phyloP scores from a whole-genome alignment of 2,329 filamentous ascomycete species.

The Tolypocladium sp. region DNA sequence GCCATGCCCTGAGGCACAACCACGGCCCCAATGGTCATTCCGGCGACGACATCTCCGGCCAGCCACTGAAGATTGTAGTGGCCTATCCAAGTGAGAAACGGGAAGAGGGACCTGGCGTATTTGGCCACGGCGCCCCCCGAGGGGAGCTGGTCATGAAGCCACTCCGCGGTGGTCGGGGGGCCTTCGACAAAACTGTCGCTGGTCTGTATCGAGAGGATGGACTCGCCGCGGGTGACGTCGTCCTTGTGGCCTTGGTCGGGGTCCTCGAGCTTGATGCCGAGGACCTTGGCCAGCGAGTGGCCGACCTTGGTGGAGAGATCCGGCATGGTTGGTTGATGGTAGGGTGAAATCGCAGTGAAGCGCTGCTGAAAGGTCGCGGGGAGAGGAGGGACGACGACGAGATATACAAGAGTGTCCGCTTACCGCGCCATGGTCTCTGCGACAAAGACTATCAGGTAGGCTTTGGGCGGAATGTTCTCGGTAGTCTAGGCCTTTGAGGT shows the following conservation, averaged over 20 bases:
- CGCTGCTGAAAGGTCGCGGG: background rate
- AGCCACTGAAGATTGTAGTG: slow-evolving; percentile 90
- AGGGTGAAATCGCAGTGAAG: background rate
- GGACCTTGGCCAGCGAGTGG: slow-evolving; percentile 64
- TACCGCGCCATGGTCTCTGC: background rate
- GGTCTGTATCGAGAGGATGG: slow-evolving; percentile 63
- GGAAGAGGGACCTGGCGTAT: slow-evolving; percentile 70
- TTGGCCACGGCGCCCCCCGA: slow-evolving; percentile 37
- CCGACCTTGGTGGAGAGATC: slow-evolving; percentile 49
- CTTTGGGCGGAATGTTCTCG: background rate
- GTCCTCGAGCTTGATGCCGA: slow-evolving; percentile 73
- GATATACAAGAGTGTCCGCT: background rate
- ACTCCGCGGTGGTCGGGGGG: slow-evolving; percentile 67
- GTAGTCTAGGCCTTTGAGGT: background rate
- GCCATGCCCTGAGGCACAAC: slow-evolving; percentile 98
- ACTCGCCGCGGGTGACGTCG: slow-evolving; percentile 67
- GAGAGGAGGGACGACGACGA: background rate
- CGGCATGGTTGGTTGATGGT: slow-evolving; percentile 20
- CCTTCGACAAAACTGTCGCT: slow-evolving; percentile 75
- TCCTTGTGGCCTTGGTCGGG: slow-evolving; percentile 37
- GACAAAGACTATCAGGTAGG: background rate
- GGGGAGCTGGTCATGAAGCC: slow-evolving; percentile 57
- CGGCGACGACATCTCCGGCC: slow-evolving; percentile 79
- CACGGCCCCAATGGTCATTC: slow-evolving; percentile 46
- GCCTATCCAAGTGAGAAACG: slow-evolving; percentile 80